Percentiles rank a stretch among this genome's conserved stretches.
These are phyloP conservation scores for Aaosphaeria arxii DNA, from an alignment of 2,329 filamentous ascomycete genomes.

Conservation along the genomic window DNA sequence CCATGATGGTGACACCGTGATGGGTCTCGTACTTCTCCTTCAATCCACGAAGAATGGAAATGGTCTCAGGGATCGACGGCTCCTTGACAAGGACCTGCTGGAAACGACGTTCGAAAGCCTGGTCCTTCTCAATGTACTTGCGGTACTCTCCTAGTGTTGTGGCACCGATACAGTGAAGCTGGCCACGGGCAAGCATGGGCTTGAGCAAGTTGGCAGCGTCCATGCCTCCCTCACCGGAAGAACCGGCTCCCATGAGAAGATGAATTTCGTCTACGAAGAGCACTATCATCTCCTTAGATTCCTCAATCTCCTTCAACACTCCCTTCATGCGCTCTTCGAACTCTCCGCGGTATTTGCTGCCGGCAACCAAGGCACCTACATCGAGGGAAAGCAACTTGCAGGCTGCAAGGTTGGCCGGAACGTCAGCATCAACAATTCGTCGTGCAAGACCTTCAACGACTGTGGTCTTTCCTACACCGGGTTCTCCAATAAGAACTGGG, in stretches of 20 bases:
- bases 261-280: conserved; percentile 99
- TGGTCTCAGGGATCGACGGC: conserved; percentile 80
- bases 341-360: conserved; percentile 97
- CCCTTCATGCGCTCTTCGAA: conserved; percentile 99
- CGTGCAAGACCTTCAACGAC: conserved; percentile 95
- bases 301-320: conserved; percentile 92
- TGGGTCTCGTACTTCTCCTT: conserved; percentile 99
- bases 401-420: conserved; percentile 89
- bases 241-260: conserved; percentile 94
- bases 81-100: conserved; percentile 98
- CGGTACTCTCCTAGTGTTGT: conserved; percentile 94
- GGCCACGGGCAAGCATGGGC: conserved; percentile 94
- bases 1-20: conserved; percentile 94
- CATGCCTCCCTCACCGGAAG: conserved; percentile 95
- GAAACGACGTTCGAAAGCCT: conserved; percentile 96
- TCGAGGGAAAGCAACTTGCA: conserved; percentile 95
- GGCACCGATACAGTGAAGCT: conserved; percentile 96
- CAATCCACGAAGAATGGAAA: conserved; percentile 96
- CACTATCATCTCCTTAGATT: conserved; percentile 94
- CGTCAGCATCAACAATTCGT: conserved; percentile 93
- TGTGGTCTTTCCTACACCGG: conserved; percentile 97
- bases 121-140: conserved; percentile 99
- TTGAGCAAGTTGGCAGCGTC: conserved; percentile 97
- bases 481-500: conserved; percentile 94
- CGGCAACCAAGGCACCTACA: conserved; percentile 90